Percentiles rank a stretch among this genome's conserved stretches.
Conservation (phyloP, 352 stramenopile species). For the Phytopythium aichiense region DNA sequence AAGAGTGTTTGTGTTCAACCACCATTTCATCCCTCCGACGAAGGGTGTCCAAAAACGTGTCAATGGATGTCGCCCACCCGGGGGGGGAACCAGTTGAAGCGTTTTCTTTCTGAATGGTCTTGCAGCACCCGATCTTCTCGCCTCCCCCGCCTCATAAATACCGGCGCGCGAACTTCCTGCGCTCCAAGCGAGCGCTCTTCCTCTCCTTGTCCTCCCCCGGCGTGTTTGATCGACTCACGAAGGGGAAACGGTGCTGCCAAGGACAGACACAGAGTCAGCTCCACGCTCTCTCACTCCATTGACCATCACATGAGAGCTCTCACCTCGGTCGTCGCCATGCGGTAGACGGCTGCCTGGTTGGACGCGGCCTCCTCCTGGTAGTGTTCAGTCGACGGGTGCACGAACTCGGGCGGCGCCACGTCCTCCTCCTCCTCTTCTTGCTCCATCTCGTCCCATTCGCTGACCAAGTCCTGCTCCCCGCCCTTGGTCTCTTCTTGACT, state of each 20-base stretch:
- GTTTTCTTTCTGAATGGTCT: no score
- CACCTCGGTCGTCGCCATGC: slow-evolving; percentile 17
- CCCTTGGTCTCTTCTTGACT: slow-evolving; percentile 5
- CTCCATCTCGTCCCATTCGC: slow-evolving; percentile 7
- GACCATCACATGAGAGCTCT: background rate
- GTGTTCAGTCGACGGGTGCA: slow-evolving; percentile 1
- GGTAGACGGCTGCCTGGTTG: slow-evolving; percentile 12
- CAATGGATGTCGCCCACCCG: background rate
- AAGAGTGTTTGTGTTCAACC: background rate
- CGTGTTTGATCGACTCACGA: background rate
- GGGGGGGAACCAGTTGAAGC: background rate
- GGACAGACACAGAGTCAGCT: background rate
- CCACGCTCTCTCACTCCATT: background rate
- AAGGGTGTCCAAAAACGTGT: background rate
- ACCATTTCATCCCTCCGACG: background rate
- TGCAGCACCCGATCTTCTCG: background rate
- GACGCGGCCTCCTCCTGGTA: slow-evolving; percentile 1
- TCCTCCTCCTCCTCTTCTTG: background rate
- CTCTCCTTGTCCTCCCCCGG: background rate
- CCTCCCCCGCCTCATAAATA: slow-evolving; percentile 5
- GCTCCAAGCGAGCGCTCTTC: slow-evolving; percentile 2
- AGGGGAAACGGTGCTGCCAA: slow-evolving; percentile 1
- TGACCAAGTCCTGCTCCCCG: slow-evolving; percentile 3
- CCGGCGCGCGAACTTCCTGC: slow-evolving; percentile 5
- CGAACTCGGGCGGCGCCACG: background rate